phyloP scores from a whole-genome alignment of 768 basidiomycete species.

The Chalciporus sphaerocephalus region DNA sequence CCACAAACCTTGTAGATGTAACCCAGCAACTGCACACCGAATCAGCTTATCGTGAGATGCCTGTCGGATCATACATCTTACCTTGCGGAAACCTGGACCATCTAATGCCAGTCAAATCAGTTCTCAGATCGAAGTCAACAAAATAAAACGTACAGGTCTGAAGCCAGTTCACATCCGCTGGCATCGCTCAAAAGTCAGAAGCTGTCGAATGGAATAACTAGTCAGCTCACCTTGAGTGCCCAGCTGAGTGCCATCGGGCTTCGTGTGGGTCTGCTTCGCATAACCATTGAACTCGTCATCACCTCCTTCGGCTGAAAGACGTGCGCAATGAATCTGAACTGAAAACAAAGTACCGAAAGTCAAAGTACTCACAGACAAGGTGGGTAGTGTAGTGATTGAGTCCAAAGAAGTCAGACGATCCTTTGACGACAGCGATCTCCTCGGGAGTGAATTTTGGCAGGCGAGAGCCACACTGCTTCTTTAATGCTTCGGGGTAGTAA shows the following conservation, averaged over 20 bases:
- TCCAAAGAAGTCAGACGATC: constrained; percentile 71
- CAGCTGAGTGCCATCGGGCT: constrained; percentile 63
- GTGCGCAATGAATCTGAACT: neutral
- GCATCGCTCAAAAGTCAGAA: constrained; percentile 1
- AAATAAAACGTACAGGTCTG: constrained; percentile 52
- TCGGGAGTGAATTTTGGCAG: constrained; percentile 58
- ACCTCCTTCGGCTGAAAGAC: constrained; percentile 50
- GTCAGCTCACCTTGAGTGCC: constrained; percentile 53
- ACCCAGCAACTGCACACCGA: constrained; percentile 47
- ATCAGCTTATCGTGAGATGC: neutral
- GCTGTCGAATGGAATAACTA: neutral
- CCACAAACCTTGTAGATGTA: constrained; percentile 61
- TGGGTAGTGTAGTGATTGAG: constrained; percentile 79
- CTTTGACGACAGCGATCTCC: constrained; percentile 55
- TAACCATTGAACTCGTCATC: constrained; percentile 64
- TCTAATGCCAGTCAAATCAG: constrained; percentile 34
- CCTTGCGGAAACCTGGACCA: constrained; percentile 62
- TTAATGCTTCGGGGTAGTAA: constrained; percentile 60
- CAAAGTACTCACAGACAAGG: constrained; percentile 46
- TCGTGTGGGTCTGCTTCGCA: constrained; percentile 58
- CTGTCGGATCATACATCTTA: constrained; percentile 24
- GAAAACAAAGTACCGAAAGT: neutral
- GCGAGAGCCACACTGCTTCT: constrained; percentile 53
- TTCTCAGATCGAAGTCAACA: neutral
- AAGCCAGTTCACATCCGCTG: constrained; percentile 66